Evolutionary conservation across 1,139 yeast species (phyloP).

Genomic region (Yamadazyma songkhlaensis): DNA sequence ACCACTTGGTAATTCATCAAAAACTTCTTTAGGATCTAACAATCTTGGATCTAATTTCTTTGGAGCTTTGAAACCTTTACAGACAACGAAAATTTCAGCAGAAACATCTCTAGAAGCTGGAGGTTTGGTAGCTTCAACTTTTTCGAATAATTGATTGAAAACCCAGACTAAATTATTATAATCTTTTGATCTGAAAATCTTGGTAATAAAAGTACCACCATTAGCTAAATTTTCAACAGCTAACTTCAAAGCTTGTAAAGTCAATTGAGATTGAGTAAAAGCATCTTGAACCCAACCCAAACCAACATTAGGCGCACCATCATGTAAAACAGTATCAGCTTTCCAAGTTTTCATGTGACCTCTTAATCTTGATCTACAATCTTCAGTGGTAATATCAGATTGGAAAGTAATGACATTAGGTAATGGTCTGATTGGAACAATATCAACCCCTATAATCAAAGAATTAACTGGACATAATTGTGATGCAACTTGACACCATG

Average conservation of each 20-base stretch:
- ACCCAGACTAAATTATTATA: conserved; percentile 97
- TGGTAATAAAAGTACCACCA: conserved; percentile 97
- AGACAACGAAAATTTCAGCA: conserved; percentile 97
- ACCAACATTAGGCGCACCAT: conserved; percentile 99
- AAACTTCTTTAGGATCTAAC: conserved; percentile 88
- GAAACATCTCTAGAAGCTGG: conserved; percentile 98
- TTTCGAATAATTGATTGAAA: conserved; percentile 90
- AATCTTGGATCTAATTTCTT: conserved; percentile 90
- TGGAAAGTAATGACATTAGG: conserved; percentile 94
- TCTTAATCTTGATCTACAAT: conserved; percentile 88
- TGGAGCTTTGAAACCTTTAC: conserved; percentile 95
- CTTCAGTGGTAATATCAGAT: conserved; percentile 96
- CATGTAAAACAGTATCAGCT: conserved; percentile 96
- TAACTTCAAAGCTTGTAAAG: conserved; percentile 85
- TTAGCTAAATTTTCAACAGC: conserved; percentile 92
- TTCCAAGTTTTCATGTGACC: conserved; percentile 99
- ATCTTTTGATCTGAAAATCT: conserved; percentile 95
- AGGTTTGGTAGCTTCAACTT: conserved; percentile 97
- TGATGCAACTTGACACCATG: conserved; percentile 99
- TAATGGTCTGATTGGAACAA: conserved; percentile 91
- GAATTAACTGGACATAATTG: conserved; percentile 91
- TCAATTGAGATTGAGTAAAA: conserved; percentile 93
- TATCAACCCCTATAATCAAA: conserved; percentile 94
- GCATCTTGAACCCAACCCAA: conserved; percentile 99
- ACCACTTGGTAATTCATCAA: conserved; percentile 82